phyloP scores from a whole-genome alignment of 495 filamentous ascomycete species.

The Neurospora sp. region DNA sequence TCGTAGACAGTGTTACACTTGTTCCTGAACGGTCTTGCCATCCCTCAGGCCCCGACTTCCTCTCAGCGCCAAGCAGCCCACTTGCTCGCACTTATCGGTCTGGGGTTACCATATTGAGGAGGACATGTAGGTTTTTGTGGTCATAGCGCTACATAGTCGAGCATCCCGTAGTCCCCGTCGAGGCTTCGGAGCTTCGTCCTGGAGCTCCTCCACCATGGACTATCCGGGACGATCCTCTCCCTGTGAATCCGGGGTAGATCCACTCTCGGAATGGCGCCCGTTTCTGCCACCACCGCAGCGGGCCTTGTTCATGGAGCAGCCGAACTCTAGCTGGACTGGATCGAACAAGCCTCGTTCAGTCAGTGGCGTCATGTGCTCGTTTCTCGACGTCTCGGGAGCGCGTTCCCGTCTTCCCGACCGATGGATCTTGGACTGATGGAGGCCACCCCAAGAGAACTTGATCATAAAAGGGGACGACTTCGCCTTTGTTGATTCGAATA shows the following conservation, averaged over 20 bases:
- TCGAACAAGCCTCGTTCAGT: neutral
- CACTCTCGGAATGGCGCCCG: neutral
- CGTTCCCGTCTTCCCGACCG: slow-evolving; percentile 20
- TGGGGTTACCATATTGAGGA: neutral
- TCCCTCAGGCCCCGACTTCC: neutral
- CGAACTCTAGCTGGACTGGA: neutral
- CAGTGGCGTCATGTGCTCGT: neutral
- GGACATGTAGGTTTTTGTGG: too few relatives aligned
- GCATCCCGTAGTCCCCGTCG: slow-evolving; percentile 3
- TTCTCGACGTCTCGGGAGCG: slow-evolving; percentile 1
- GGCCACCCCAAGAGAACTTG: neutral
- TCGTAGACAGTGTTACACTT: slow-evolving; percentile 8
- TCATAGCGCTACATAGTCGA: neutral
- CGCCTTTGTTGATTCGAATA: neutral
- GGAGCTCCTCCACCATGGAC: too few relatives aligned
- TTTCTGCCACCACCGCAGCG: neutral
- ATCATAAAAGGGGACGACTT: neutral
- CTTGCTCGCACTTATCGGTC: neutral
- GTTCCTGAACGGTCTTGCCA: slow-evolving; percentile 3
- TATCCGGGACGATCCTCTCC: slow-evolving; percentile 15
- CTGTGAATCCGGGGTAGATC: neutral
- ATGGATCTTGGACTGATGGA: neutral
- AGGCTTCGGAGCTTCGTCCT: too few relatives aligned
- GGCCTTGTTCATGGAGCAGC: neutral
- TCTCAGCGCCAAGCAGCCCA: neutral